Conservation (phyloP, 2,329 filamentous ascomycete species). For the Xylaria sp. region DNA sequence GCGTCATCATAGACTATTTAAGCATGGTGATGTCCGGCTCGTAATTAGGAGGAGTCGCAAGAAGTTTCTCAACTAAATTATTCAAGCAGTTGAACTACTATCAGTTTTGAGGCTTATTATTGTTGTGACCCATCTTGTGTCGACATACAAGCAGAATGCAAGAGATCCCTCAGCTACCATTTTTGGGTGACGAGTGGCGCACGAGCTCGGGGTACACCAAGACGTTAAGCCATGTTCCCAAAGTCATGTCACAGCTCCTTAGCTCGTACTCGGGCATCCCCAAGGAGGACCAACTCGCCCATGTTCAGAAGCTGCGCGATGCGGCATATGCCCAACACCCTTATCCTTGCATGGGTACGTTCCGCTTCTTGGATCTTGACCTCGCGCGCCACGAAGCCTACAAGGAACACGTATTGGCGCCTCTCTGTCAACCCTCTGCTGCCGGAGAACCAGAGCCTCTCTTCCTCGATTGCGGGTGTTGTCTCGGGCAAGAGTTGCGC, state of each 20-base stretch:
- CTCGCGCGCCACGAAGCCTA: conserved; percentile 39
- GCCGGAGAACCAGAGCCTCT: conserved; percentile 32
- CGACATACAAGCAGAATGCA: too few species aligned
- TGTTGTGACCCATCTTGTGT: too few species aligned
- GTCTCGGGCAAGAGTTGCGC: conserved; percentile 51
- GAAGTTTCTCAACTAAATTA: too few species aligned
- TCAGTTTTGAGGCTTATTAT: too few species aligned
- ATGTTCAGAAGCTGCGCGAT: conserved; percentile 35
- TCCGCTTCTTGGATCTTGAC: conserved; percentile 50
- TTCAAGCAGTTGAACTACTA: too few species aligned
- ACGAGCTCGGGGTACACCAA: conserved; percentile 20
- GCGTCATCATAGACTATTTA: not conserved
- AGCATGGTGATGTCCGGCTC: not conserved
- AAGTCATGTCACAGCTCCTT: conserved; percentile 30
- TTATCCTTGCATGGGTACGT: conserved; percentile 52
- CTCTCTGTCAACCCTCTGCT: conserved; percentile 40
- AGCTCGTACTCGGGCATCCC: conserved; percentile 30
- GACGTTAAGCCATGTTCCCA: conserved; percentile 27
- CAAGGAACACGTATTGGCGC: conserved; percentile 37
- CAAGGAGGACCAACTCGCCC: conserved; percentile 30
- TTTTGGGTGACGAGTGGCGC: too few species aligned
- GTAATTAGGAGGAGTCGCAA: too few species aligned
- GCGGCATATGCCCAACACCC: conserved; percentile 37
- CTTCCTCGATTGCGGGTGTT: conserved; percentile 51
- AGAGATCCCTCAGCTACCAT: too few species aligned